Evolutionary conservation across 148 eudicot species (phyloP), one percentile per base, ranked within the genome.

Genomic region (Euryodendron excelsum): DNA sequence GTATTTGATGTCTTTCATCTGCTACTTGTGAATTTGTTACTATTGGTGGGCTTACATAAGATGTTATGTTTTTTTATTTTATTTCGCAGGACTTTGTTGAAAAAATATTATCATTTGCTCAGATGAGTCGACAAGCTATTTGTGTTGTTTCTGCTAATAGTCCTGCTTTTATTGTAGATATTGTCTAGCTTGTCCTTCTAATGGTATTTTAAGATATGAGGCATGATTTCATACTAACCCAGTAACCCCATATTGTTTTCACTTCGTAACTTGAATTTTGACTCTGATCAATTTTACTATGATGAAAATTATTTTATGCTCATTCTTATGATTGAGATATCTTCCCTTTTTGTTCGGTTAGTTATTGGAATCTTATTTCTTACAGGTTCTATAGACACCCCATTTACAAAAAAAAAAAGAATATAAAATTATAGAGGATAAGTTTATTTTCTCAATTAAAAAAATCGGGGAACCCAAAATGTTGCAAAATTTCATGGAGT

Each of bases 111-210:
- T 28, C 69, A 62, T 45, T 60, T 60, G 25, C 23, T 41, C 28
- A 62, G 11, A 11, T 1, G 3, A 55, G 78, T 30, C 52, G 53
- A 23, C 56, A 17, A 28, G 3, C 69, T 2, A 6, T 62, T 3
- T 75, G 69, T 14, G 25, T 75, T 41, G 56, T 75, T 13, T 61
- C 78, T 28, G 69, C 78, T 28, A 47, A 4, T 11, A 69, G 78
- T 20, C 17, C 33, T 0, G 41, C 62, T 61, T 31, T 44, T 27
- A 10, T 21, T 0, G 69, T 62, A 1, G 78, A 75, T 10, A 44
- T 75, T 10, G 48, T 18, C 69, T 25, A 4, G 39, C 39, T 37
- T 53, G 30, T 25, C 15, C 10, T 30, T 45, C 45, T 0, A 31
- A 20, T 18, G 0, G 3, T 18, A 63, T 30, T 25, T 11, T 61